Evolutionary conservation across 495 filamentous ascomycete species (phyloP), one percentile per base, ranked within the genome.

Genomic region (Rhypophila decipiens): DNA sequence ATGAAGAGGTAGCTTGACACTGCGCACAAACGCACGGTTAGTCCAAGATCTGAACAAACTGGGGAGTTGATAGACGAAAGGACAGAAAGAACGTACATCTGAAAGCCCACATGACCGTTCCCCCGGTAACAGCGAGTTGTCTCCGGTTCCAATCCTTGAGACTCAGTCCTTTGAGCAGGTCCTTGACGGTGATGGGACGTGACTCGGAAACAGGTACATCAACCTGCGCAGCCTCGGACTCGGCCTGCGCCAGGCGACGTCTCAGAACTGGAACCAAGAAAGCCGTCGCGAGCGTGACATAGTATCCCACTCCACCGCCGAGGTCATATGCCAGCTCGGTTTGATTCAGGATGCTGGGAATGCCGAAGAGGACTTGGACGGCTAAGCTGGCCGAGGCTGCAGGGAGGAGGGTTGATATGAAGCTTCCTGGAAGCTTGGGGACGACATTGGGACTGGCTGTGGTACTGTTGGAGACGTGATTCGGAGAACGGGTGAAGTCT

Each of bases 261-360:
- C n/a, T n/a, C n/a, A n/a, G n/a, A n/a, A n/a, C n/a, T n/a, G n/a
- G n/a, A n/a, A n/a, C n/a, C n/a, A n/a, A n/a, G 10, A 84, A 58
- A 40, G 67, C 74, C 5, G 79, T 46, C 4, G 68, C 61, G 1
- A 73, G 75, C 48, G 79, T 78, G 22, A 73, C 65, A 17, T 85
- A 59, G 53, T 82, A 83, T 2, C 79, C 84, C 5, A 77, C 53
- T 2, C 73, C 76, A 51, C 81, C 81, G 1, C 78, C 80, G 42
- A 79, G 64, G 55, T 86, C 83, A 56, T 79, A 86, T 65, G 80
- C 81, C 37, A 74, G 66, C 45, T 84, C 79, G 15, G 70, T 72
- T 51, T 75, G 73, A 35, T 62, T 55, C 49, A 70, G 39, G 24
- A 83, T 75, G 8, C 77, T 78, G 7, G 80, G 80, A 5, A 83